These are phyloP conservation scores for Trichoderma koningii DNA, from an alignment of 2,329 filamentous ascomycete species.

Conservation along the genomic window DNA sequence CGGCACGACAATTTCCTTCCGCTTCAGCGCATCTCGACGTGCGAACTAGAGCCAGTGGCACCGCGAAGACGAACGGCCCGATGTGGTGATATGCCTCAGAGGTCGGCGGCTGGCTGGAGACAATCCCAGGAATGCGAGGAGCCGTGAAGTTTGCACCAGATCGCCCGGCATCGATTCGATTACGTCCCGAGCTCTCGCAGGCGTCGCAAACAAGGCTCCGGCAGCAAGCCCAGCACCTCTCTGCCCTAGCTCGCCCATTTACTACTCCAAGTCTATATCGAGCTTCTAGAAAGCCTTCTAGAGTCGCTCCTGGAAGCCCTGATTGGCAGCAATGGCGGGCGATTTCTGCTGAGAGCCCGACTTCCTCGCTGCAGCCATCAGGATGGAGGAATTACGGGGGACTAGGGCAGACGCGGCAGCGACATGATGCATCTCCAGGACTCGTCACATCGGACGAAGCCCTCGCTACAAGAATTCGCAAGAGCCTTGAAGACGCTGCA, in stretches of 20 bases:
- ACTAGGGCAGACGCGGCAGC: constrained; percentile 29
- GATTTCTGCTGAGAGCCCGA: constrained; percentile 3
- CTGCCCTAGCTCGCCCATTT: constrained; percentile 30
- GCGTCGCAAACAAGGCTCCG: constrained; percentile 17
- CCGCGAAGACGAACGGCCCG: neutral
- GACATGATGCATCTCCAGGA: constrained; percentile 21
- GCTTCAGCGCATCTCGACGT: neutral
- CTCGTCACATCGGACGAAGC: neutral
- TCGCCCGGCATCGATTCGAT: constrained; percentile 30
- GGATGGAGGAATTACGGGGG: constrained; percentile 31
- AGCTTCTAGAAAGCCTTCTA: constrained; percentile 26
- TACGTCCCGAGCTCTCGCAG: constrained; percentile 13
- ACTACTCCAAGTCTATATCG: constrained; percentile 20
- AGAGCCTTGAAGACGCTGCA: constrained; percentile 13
- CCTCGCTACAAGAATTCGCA: neutral
- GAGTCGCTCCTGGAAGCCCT: constrained; percentile 16
- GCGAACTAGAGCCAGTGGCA: neutral
- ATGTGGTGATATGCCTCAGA: constrained; percentile 34
- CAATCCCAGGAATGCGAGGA: constrained; percentile 38
- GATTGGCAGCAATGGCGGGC: constrained; percentile 25
- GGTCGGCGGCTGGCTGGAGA: constrained; percentile 30
- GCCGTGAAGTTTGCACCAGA: constrained; percentile 31
- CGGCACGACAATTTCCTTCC: neutral
- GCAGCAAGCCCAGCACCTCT: constrained; percentile 7
- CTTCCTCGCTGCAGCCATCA: constrained; percentile 22